These are phyloP conservation scores for Adansonia madagascariensis DNA, from an alignment of 441 rosid genomes.

Conservation along the genomic window DNA sequence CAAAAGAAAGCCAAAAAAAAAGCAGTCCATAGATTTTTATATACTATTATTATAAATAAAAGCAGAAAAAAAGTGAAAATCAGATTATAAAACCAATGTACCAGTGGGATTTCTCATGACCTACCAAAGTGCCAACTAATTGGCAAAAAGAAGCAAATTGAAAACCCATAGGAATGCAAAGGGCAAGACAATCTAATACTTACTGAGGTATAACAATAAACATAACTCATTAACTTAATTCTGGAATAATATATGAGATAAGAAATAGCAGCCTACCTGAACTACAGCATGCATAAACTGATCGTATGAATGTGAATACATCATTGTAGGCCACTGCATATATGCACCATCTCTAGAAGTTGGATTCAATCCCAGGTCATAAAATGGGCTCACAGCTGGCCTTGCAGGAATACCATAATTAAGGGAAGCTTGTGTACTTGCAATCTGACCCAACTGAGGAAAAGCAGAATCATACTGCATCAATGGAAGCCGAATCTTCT, in stretches of 20 bases:
- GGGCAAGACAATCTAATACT: background rate
- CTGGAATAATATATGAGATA: conserved; percentile 5
- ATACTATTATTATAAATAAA: no score
- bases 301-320: conserved; percentile 87
- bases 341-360: conserved; percentile 56
- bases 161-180: background rate
- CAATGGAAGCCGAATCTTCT: conserved; percentile 65
- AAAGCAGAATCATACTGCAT: conserved; percentile 59
- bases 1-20: background rate
- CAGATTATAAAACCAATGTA: background rate
- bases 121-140: background rate
- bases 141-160: background rate
- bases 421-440: conserved; percentile 53
- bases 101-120: background rate
- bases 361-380: conserved; percentile 54
- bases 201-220: background rate
- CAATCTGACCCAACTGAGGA: conserved; percentile 59
- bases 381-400: conserved; percentile 62
- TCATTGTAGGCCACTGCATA: conserved; percentile 89
- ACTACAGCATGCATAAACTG: conserved; percentile 74
- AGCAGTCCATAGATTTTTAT: background rate
- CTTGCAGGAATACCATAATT: conserved; percentile 54
- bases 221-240: background rate
- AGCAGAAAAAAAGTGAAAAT: background rate
- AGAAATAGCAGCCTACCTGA: conserved; percentile 54